phyloP scores from a whole-genome alignment of 2,329 filamentous ascomycete genomes.

The Fusarium palustre region DNA sequence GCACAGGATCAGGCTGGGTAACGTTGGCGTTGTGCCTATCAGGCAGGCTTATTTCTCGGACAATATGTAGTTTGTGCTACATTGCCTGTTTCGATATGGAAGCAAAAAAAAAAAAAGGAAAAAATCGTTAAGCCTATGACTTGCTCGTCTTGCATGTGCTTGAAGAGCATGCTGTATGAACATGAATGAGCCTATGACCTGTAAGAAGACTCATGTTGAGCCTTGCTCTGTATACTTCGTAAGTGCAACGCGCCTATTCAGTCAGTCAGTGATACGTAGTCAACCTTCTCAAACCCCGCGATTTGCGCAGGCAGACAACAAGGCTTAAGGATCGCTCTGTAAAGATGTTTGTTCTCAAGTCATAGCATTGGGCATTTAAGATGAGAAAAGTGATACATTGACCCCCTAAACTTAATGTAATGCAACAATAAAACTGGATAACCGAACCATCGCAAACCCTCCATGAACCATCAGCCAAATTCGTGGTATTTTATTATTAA shows the following conservation, averaged over 20 bases:
- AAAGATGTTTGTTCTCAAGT: neutral
- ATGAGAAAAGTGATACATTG: neutral
- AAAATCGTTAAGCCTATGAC: slow-evolving; percentile 37
- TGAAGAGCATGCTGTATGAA: neutral
- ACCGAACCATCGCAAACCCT: neutral
- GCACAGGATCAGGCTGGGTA: slow-evolving; percentile 39
- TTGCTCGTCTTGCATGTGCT: neutral
- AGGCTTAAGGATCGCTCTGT: neutral
- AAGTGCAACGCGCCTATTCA: neutral
- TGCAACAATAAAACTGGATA: neutral
- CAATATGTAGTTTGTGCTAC: slow-evolving; percentile 35
- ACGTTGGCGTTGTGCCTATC: slow-evolving; percentile 44
- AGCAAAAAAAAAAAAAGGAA: slow-evolving; percentile 41
- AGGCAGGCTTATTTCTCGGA: slow-evolving; percentile 38
- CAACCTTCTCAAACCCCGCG: neutral
- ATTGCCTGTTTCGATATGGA: slow-evolving; percentile 42
- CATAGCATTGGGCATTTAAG: neutral
- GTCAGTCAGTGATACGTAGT: neutral
- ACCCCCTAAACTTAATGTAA: neutral
- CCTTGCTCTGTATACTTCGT: neutral
- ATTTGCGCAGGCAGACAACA: neutral
- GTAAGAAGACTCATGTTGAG: neutral
- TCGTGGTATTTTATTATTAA: slow-evolving; percentile 42
- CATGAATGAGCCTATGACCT: neutral
- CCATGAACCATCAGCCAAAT: slow-evolving; percentile 8